These are phyloP conservation scores for Panellus pusillus DNA, from an alignment of 768 basidiomycete species.

Conservation along the genomic window DNA sequence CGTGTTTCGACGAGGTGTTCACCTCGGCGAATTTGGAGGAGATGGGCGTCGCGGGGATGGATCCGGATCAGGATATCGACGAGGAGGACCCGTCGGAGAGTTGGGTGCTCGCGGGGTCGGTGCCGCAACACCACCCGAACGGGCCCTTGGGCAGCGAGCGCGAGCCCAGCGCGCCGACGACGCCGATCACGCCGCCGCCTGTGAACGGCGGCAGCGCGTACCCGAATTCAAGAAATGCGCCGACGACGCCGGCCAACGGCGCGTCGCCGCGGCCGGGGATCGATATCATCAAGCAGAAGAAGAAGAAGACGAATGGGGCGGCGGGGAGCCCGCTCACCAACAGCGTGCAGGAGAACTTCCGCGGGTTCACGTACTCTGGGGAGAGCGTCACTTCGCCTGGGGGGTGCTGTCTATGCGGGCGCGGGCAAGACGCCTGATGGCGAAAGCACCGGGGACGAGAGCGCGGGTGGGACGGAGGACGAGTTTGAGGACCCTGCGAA, in stretches of 20 bases:
- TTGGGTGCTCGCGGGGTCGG: conserved; percentile 46
- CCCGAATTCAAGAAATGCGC: too few relatives aligned
- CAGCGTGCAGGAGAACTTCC: conserved; percentile 95
- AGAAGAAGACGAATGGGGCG: conserved; percentile 45
- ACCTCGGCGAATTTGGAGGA: conserved; percentile 88
- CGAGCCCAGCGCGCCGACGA: conserved; percentile 12
- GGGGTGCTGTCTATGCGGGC: conserved; percentile 32
- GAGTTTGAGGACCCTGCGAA: conserved; percentile 67
- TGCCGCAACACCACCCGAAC: conserved; percentile 58
- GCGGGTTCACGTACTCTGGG: conserved; percentile 87
- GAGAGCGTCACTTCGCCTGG: conserved; percentile 58
- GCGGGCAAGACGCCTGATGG: conserved; percentile 22
- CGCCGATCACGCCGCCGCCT: conserved; percentile 13
- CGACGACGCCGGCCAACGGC: conserved; percentile 19
- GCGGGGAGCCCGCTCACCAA: conserved; percentile 76
- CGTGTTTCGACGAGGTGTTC: conserved; percentile 98
- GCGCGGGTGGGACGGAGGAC: conserved; percentile 67
- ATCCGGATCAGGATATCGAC: conserved; percentile 39
- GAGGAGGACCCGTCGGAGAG: conserved; percentile 72
- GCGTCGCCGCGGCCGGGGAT: conserved; percentile 37
- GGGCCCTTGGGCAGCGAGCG: conserved; percentile 73
- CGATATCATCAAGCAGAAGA: conserved; percentile 52
- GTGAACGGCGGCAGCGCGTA: conserved; percentile 19
- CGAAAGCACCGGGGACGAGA: conserved; percentile 40
- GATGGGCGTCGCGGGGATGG: conserved; percentile 55